phyloP scores from a whole-genome alignment of 768 basidiomycete species.

The Tephrocybe sp. region DNA sequence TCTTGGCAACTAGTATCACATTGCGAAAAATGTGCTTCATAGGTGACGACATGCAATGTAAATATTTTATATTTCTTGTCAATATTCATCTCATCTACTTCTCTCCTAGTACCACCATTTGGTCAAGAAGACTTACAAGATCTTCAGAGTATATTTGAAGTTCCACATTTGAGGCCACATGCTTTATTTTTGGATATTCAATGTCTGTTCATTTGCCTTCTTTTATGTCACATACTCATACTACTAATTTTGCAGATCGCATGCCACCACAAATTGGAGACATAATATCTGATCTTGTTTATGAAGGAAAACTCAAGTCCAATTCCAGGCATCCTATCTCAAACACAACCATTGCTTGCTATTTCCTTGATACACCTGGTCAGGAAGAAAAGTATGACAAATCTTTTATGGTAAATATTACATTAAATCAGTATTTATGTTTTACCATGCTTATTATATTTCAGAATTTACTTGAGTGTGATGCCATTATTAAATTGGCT shows the following conservation, averaged over 20 bases:
- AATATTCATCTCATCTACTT: slow-evolving; percentile 12
- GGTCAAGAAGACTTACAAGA: slow-evolving; percentile 66
- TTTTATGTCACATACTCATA: slow-evolving; percentile 1
- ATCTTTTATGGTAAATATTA: slow-evolving; percentile 34
- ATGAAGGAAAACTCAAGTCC: slow-evolving; percentile 60
- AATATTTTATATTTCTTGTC: slow-evolving; percentile 18
- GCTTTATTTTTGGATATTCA: slow-evolving; percentile 67
- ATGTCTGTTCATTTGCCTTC: slow-evolving; percentile 46
- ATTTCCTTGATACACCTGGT: slow-evolving; percentile 58
- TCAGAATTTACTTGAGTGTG: slow-evolving; percentile 61
- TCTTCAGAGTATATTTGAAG: slow-evolving; percentile 76
- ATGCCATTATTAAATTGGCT: slow-evolving; percentile 57
- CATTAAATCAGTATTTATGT: not conserved
- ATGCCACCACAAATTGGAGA: slow-evolving; percentile 81
- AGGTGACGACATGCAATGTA: slow-evolving; percentile 68
- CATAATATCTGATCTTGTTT: slow-evolving; percentile 68
- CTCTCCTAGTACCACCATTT: slow-evolving; percentile 67
- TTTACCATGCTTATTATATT: not conserved
- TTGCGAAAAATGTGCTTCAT: slow-evolving; percentile 59
- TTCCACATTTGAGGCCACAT: slow-evolving; percentile 51
- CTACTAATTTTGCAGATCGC: slow-evolving; percentile 50
- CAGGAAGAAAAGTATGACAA: slow-evolving; percentile 30
- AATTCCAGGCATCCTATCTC: slow-evolving; percentile 45
- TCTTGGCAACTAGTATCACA: slow-evolving; percentile 33
- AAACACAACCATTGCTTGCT: slow-evolving; percentile 45